These are phyloP conservation scores for Penicillium goetzii DNA, from an alignment of 495 filamentous ascomycete genomes.

Conservation along the genomic window DNA sequence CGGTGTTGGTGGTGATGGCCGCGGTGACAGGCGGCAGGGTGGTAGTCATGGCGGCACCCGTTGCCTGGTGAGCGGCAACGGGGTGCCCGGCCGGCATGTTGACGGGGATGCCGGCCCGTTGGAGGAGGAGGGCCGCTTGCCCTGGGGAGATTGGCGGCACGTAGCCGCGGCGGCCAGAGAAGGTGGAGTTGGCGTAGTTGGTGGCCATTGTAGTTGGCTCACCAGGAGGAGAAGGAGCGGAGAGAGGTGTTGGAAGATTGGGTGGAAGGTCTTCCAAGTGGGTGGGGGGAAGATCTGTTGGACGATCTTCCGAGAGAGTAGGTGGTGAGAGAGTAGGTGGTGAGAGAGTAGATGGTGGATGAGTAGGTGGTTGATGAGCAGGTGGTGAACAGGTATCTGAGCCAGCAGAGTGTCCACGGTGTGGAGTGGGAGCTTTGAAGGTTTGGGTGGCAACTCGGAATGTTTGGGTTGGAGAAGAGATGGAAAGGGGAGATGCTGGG, in stretches of 20 bases:
- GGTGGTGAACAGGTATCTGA: slow-evolving; percentile 1
- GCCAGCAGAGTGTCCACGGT: background rate
- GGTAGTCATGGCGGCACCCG: background rate
- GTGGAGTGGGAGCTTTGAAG: background rate
- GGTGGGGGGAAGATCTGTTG: background rate
- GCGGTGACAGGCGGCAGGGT: background rate
- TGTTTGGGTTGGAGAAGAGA: background rate
- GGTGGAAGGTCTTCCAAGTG: background rate
- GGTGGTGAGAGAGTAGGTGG: background rate
- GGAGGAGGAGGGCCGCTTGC: background rate
- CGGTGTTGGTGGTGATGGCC: background rate
- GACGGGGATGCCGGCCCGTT: background rate
- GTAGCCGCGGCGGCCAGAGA: slow-evolving; percentile 2
- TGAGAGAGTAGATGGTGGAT: too few relatives aligned
- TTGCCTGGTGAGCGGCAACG: background rate
- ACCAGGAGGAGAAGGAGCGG: background rate
- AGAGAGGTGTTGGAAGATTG: background rate
- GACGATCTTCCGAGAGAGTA: background rate
- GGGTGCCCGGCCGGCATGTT: background rate
- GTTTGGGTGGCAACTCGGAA: background rate
- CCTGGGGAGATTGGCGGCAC: background rate
- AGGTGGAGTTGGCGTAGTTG: slow-evolving; percentile 2
- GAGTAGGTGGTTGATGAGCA: too few relatives aligned
- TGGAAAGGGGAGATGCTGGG: background rate
- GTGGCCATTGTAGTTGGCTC: background rate